Evolutionary conservation across 2,329 filamentous ascomycete genomes (phyloP), one percentile per base, ranked within the genome.

Genomic region (Hymenoscyphus albidus): DNA sequence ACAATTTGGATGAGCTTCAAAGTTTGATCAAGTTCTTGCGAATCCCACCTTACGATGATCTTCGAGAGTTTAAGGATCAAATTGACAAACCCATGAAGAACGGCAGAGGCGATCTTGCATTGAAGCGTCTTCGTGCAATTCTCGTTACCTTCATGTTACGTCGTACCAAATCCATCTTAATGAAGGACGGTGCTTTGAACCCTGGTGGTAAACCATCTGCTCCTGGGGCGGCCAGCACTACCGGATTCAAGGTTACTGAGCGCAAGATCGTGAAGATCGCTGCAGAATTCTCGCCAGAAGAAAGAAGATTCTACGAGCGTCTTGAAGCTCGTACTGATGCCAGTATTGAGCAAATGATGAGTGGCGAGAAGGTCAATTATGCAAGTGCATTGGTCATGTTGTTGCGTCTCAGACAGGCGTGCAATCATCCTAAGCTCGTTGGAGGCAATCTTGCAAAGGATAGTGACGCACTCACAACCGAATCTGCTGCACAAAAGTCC

Each of bases 141-240:
- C 80, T 99, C 3, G 89, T 91, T 62, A 94, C 93, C 63, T 97
- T 97, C 79, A 99, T 99, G 95, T 97, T 98, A 80, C 88, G 95
- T n/a, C 88, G 95, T 54, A 98, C 93, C 9, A 99, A 99, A 78
- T 93, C 97, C 27, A 92, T 99, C n/a, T 80, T 99, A 66, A 97
- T 95, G 78, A 84, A 92, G 71, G 92, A 92, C 12, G 91, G 92
- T 12, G 92, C 91, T 0, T 80, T 96, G 18, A 90, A 91, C 66
- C 88, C 90, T 32, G 91, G 91, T 44, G 88, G 89, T 61, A 91
- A 92, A 74, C 71, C 77, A 69, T 78, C 80, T 68, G 75, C 76
- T 76, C 58, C 76, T 70, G 68, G 80, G 79, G 32, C 77, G 63
- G 74, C 76, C 5, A 83, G 82, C 6, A 84, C 84, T 1, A 85